Evolutionary conservation across 2,329 filamentous ascomycete genomes (phyloP).

Genomic region (Neonectria magnoliae): DNA sequence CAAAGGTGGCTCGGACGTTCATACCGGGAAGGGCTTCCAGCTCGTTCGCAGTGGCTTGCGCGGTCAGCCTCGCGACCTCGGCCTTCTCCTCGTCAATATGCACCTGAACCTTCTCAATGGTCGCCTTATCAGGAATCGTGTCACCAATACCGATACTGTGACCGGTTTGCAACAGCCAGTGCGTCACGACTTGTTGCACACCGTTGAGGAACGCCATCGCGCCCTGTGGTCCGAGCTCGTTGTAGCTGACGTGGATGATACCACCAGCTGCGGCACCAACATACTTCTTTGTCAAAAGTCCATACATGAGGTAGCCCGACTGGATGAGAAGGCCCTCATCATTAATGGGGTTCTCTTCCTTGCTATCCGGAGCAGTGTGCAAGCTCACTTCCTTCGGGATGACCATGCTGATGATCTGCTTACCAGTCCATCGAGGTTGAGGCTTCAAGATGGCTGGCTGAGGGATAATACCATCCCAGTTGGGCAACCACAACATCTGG

Average conservation of each 20-base stretch:
- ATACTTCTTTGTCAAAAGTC: constrained; percentile 91
- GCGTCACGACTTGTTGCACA: constrained; percentile 92
- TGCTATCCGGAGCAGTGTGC: constrained; percentile 68
- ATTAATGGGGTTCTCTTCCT: constrained; percentile 69
- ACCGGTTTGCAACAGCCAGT: constrained; percentile 96
- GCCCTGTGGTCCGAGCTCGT: constrained; percentile 86
- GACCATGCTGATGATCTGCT: constrained; percentile 95
- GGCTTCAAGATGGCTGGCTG: constrained; percentile 95
- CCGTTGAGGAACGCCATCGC: constrained; percentile 97
- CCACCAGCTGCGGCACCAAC: constrained; percentile 90
- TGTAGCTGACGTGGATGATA: constrained; percentile 95
- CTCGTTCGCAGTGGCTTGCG: constrained; percentile 82
- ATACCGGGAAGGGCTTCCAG: constrained; percentile 96
- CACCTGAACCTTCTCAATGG: constrained; percentile 84
- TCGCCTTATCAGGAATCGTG: constrained; percentile 88
- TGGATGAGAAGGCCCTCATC: constrained; percentile 87
- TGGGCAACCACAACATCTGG: constrained; percentile 94
- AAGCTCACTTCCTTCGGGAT: constrained; percentile 89
- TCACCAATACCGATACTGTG: constrained; percentile 99
- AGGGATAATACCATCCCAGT: constrained; percentile 96
- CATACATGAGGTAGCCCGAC: constrained; percentile 89
- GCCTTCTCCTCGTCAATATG: constrained; percentile 85
- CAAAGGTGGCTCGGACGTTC: constrained; percentile 98
- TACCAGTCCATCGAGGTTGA: constrained; percentile 93
- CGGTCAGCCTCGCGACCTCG: constrained; percentile 80